A percentile compares a stretch with the other conserved stretches of the same genome.
phyloP scores from a whole-genome alignment of 108 stramenopile genomes.

The Cafeteria roenbergensis region DNA sequence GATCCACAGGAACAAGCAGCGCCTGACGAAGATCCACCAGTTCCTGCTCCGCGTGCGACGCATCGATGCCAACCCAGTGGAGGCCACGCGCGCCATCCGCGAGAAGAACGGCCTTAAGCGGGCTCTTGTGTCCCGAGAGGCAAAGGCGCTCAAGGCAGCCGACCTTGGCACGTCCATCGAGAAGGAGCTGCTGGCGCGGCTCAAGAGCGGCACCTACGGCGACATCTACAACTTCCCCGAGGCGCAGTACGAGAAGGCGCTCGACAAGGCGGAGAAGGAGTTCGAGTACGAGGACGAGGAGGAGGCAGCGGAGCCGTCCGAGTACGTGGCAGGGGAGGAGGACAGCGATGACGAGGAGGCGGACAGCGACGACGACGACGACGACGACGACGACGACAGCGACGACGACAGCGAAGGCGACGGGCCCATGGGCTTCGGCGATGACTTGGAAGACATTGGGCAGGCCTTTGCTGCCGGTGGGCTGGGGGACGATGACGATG shows the following conservation, averaged over 20 bases:
- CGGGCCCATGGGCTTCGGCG: conserved; percentile 8
- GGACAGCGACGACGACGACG: conserved; percentile 6
- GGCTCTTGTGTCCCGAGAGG: too few relatives aligned
- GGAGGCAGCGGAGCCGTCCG: conserved; percentile 41
- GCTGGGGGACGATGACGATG: conserved; percentile 10
- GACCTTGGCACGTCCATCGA: conserved; percentile 73
- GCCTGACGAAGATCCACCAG: conserved; percentile 95
- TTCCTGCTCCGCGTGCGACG: conserved; percentile 90
- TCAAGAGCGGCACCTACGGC: conserved; percentile 82
- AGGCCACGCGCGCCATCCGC: conserved; percentile 56
- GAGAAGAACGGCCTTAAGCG: conserved; percentile 50
- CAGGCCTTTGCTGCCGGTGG: background rate
- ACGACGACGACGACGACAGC: conserved; percentile 25
- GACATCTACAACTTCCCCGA: conserved; percentile 94
- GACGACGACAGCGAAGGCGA: conserved; percentile 22
- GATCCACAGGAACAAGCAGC: conserved; percentile 88
- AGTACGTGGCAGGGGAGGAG: conserved; percentile 26
- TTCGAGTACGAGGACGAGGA: conserved; percentile 46
- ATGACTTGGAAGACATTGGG: conserved; percentile 9
- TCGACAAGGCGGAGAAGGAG: conserved; percentile 45
- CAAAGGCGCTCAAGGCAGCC: conserved; percentile 53
- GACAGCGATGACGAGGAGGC: conserved; percentile 24
- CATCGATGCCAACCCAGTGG: too few relatives aligned
- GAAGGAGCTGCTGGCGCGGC: conserved; percentile 79
- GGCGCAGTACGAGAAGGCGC: conserved; percentile 59